Conservation (phyloP, 2,329 filamentous ascomycete species). For the Pseudocercospora pini-densiflorae region DNA sequence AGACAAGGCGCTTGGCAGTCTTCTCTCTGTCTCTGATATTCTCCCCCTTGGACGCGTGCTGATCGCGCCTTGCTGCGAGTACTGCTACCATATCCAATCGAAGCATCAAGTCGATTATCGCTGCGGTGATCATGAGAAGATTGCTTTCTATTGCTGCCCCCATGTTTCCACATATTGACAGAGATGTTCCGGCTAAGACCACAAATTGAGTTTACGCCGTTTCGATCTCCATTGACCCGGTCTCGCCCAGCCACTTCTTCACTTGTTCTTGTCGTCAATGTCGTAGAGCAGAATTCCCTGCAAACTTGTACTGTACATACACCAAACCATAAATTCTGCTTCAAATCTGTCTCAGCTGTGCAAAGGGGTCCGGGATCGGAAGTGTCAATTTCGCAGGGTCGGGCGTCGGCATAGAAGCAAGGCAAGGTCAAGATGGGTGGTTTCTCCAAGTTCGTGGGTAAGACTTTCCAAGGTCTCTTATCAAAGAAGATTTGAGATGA, state of each 20-base stretch:
- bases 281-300: not conserved
- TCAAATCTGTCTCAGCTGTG: too few relatives aligned
- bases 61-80: too few relatives aligned
- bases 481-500: not conserved
- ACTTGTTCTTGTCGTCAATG: not conserved
- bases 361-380: not conserved
- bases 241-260: not conserved
- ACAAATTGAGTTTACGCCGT: not conserved
- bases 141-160: not conserved
- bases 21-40: too few relatives aligned
- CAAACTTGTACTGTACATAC: not conserved
- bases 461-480: not conserved
- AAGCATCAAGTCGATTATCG: not conserved
- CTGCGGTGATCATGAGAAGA: not conserved
- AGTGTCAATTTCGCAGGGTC: not conserved
- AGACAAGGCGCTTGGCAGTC: too few relatives aligned
- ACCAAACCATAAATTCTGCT: not conserved
- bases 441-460: conserved; percentile 29
- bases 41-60: too few relatives aligned
- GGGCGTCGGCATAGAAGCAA: too few relatives aligned
- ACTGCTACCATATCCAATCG: not conserved
- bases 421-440: conserved; percentile 9
- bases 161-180: not conserved
- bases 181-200: not conserved
- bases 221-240: not conserved